Evolutionary conservation across 139 green algal genomes (phyloP), one percentile per base, ranked within the genome.

Genomic region (Spirogloea muscicola): DNA sequence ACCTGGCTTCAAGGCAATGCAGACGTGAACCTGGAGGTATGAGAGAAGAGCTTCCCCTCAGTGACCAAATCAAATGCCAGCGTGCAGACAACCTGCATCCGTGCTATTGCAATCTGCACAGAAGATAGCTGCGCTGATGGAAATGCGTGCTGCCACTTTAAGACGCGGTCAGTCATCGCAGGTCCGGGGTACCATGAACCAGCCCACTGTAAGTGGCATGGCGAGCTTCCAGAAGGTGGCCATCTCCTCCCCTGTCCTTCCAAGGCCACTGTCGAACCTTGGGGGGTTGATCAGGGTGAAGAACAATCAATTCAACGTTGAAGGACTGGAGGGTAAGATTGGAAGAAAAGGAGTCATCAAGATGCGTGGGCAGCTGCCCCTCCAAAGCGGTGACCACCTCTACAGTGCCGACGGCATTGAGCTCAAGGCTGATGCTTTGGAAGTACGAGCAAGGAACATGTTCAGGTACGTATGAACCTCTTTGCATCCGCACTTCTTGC

Each of bases 381-480:
- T 75, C 4, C 55, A 73, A 16, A 18, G 31, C 55, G 58, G 67
- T 18, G 71, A 79, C 7, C 68, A 38, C n/a, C 7, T 41, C n/a
- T 29, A 76, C 43, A 21, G 3, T 31, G 72, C 34, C 33, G 72
- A 85, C 13, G 73, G 74, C 0, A 80, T 83, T 6, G 33, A 3
- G 25, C 80, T 83, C 13, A 69, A 34, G 31, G 74, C 75, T 3
- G 58, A 83, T 25, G 21, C n/a, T n/a, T 34, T 84, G 27, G 78
- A 84, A 79, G 74, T 84, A 39, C 76, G 78, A 18, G 77, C 84
- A 13, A 44, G 62, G 29, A 84, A 84, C 39, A 77, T 77, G 21
- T 84, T 81, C 77, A 81, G 72, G 72, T 81, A 38, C n/a, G n/a
- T n/a, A n/a, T n/a, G n/a, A 13, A 21, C 27, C 18, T 10, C 55